Percentiles rank a stretch among this genome's conserved stretches.
Conservation (phyloP, 2,329 filamentous ascomycete species). For the Eutypa lata region DNA sequence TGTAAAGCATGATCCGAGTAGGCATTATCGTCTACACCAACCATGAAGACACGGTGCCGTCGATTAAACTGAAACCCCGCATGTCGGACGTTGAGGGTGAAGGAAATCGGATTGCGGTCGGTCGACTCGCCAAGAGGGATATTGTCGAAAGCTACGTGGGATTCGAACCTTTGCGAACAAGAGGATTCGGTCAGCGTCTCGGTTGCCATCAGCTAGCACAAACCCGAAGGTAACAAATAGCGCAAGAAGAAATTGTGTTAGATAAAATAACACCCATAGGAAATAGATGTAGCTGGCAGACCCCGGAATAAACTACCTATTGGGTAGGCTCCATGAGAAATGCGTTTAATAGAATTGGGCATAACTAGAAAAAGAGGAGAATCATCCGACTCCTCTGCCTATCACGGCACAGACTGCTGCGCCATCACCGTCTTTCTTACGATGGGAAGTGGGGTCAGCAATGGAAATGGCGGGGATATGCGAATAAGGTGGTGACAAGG, state of each 20-base stretch:
- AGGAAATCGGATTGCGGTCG: constrained; percentile 60
- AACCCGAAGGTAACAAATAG: constrained; percentile 2
- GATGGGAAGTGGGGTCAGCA: not conserved
- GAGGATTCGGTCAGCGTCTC: constrained; percentile 30
- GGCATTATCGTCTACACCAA: constrained; percentile 84
- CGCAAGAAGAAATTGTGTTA: constrained; percentile 4
- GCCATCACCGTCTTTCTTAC: not conserved
- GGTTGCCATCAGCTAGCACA: constrained; percentile 26
- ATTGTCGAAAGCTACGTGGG: constrained; percentile 61
- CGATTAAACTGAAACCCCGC: constrained; percentile 79
- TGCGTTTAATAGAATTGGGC: not conserved
- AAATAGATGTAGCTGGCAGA: not conserved
- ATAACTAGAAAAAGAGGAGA: not conserved
- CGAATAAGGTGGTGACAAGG: not conserved
- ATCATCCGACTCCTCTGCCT: not conserved
- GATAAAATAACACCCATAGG: constrained; percentile 5
- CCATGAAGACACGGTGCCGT: constrained; percentile 83
- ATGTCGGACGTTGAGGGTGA: constrained; percentile 83
- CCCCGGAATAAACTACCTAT: not conserved
- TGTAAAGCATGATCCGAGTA: constrained; percentile 91
- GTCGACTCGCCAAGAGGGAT: constrained; percentile 55
- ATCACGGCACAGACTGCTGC: not conserved
- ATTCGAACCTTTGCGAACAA: constrained; percentile 49
- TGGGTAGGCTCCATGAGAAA: too few species aligned
- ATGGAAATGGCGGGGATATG: not conserved